These are phyloP conservation scores for Rhodamnia argentea DNA, from an alignment of 345 rosid species.

Conservation along the genomic window DNA sequence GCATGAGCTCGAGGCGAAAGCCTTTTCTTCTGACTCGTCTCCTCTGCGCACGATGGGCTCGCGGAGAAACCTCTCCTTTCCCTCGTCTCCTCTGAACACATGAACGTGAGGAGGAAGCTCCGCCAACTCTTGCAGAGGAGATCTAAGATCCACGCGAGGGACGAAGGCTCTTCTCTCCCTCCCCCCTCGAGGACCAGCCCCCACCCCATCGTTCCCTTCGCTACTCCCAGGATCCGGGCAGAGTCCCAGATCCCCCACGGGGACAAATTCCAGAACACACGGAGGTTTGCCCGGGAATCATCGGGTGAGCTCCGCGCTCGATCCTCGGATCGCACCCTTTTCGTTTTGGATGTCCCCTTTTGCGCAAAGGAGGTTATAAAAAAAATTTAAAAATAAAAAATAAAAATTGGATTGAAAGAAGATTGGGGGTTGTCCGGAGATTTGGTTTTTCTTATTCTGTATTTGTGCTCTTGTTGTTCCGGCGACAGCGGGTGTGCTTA, in stretches of 20 bases:
- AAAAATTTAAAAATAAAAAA: too few relatives aligned
- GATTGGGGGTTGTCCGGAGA: background rate
- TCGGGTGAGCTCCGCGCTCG: background rate
- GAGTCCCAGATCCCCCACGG: background rate
- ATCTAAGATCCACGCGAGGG: background rate
- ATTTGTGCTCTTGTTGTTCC: background rate
- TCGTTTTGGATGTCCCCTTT: background rate
- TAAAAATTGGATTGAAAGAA: background rate
- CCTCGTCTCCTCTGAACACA: background rate
- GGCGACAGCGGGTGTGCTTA: background rate
- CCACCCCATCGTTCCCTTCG: background rate
- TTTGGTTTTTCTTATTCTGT: background rate
- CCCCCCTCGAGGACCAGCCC: background rate
- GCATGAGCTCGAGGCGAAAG: too few relatives aligned
- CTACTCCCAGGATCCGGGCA: background rate
- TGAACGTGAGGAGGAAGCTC: background rate
- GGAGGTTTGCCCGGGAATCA: background rate
- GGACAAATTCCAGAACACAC: background rate
- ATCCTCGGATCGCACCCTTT: background rate
- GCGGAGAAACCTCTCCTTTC: too few relatives aligned
- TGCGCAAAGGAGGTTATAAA: background rate
- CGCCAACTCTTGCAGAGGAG: background rate
- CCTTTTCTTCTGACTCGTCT: background rate
- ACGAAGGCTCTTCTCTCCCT: background rate
- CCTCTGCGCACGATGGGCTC: too few relatives aligned